Evolutionary conservation across 2,329 filamentous ascomycete species (phyloP).

Genomic region (Paraphoma chrysanthemicola): DNA sequence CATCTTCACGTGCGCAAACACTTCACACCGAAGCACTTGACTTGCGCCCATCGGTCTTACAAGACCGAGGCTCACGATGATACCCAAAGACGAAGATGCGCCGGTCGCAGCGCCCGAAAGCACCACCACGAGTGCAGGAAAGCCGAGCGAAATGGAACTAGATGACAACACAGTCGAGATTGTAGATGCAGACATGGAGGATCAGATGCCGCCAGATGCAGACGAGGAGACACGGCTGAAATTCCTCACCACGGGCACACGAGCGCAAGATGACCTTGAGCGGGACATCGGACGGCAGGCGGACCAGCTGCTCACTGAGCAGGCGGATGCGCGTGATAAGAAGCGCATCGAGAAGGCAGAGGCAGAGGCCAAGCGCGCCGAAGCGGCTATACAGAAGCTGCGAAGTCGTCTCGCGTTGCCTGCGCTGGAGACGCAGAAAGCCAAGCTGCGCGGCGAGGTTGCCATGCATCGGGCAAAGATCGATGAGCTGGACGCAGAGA

Average conservation of each 20-base stretch:
- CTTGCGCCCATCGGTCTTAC: not conserved
- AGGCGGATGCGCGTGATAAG: constrained; percentile 69
- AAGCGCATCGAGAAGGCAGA: constrained; percentile 67
- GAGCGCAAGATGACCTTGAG: constrained; percentile 89
- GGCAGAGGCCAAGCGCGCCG: constrained; percentile 63
- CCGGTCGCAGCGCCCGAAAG: constrained; percentile 14
- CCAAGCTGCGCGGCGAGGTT: constrained; percentile 70
- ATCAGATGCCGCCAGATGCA: constrained; percentile 38
- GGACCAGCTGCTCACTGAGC: constrained; percentile 65
- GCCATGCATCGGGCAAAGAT: constrained; percentile 71
- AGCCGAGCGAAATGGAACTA: constrained; percentile 9
- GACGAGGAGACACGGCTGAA: constrained; percentile 52
- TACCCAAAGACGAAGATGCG: constrained; percentile 11
- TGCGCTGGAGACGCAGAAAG: constrained; percentile 61
- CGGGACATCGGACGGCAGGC: constrained; percentile 78
- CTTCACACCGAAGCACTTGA: not conserved
- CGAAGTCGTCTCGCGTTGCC: constrained; percentile 64
- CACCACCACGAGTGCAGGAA: constrained; percentile 10
- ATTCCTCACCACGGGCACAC: constrained; percentile 50
- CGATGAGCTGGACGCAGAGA: constrained; percentile 70
- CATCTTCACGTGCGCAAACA: not conserved
- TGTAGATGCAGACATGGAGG: constrained; percentile 16
- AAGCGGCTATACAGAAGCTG: constrained; percentile 68
- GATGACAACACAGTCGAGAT: constrained; percentile 9
- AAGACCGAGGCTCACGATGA: constrained; percentile 10